A percentile compares a stretch with the other conserved stretches of the same genome.
phyloP scores from a whole-genome alignment of 2,329 filamentous ascomycete species.

The Fusarium piperis region DNA sequence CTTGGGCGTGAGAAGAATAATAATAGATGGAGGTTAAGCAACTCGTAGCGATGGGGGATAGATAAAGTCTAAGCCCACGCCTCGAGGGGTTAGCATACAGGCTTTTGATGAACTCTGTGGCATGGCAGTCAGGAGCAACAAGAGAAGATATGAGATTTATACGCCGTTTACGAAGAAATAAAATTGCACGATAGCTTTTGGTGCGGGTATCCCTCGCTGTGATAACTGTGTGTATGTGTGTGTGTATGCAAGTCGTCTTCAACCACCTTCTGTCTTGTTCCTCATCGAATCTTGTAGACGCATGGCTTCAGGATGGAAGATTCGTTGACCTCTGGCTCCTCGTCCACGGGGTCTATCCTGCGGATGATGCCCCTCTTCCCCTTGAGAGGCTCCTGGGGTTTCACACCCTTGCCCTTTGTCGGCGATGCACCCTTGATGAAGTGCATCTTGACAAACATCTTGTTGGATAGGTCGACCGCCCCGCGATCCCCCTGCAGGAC shows the following conservation, averaged over 20 bases:
- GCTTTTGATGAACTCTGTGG: conserved; percentile 14
- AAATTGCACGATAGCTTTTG: conserved; percentile 24
- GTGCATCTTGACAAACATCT: conserved; percentile 98
- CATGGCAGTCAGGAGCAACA: conserved; percentile 24
- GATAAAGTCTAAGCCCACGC: conserved; percentile 31
- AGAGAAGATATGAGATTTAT: conserved; percentile 30
- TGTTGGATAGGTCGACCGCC: conserved; percentile 85
- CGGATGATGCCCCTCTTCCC: conserved; percentile 65
- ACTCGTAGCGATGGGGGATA: conserved; percentile 27
- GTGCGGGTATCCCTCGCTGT: conserved; percentile 27
- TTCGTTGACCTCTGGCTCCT: conserved; percentile 72
- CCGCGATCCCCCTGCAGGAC: conserved; percentile 74
- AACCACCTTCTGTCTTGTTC: neutral
- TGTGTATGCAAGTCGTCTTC: conserved; percentile 14
- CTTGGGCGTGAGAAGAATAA: conserved; percentile 26
- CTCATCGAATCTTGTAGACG: conserved; percentile 88
- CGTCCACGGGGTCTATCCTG: conserved; percentile 62
- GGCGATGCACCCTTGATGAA: conserved; percentile 87
- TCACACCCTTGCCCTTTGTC: conserved; percentile 77
- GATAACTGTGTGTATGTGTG: conserved; percentile 14
- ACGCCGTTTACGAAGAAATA: conserved; percentile 26
- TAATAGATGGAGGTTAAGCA: conserved; percentile 34
- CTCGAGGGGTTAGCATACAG: conserved; percentile 15
- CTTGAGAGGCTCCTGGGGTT: conserved; percentile 65
- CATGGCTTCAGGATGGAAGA: conserved; percentile 84